Conservation (phyloP, 345 rosid species). For the Litchi chinensis region DNA sequence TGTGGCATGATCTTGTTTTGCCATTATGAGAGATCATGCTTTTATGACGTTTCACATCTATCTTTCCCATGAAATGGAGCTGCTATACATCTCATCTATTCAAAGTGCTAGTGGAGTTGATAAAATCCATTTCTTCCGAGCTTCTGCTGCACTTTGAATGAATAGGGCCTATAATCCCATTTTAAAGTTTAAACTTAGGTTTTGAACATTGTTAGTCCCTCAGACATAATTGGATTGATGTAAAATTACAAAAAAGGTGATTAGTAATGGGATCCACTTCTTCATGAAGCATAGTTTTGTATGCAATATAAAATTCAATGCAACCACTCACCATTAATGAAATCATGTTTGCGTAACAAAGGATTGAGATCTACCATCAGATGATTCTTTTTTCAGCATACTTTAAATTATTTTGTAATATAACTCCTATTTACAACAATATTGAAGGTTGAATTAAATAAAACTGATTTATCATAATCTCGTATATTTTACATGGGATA, state of each 20-base stretch:
- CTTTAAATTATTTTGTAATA: not conserved
- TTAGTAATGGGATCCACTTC: not conserved
- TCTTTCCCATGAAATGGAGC: not conserved
- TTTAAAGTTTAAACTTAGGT: not conserved
- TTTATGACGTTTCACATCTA: not conserved
- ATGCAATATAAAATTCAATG: not conserved
- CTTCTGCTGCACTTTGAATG: not conserved
- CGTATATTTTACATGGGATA: not conserved
- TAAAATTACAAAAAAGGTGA: not conserved
- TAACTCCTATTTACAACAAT: not conserved
- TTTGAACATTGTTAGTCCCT: not conserved
- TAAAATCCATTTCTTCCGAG: not conserved
- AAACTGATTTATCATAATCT: not conserved
- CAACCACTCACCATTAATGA: not conserved
- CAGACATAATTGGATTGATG: not conserved
- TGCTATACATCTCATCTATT: not conserved
- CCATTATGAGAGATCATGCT: slow-evolving; percentile 1
- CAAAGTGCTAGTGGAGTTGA: not conserved
- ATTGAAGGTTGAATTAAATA: not conserved
- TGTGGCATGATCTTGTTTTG: not conserved
- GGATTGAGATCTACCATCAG: not conserved
- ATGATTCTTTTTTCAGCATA: not conserved
- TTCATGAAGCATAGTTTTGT: not conserved
- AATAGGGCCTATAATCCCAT: not conserved
- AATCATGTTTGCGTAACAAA: not conserved